Conservation (phyloP, 768 basidiomycete genomes). For the Pulveroboletus sp. region DNA sequence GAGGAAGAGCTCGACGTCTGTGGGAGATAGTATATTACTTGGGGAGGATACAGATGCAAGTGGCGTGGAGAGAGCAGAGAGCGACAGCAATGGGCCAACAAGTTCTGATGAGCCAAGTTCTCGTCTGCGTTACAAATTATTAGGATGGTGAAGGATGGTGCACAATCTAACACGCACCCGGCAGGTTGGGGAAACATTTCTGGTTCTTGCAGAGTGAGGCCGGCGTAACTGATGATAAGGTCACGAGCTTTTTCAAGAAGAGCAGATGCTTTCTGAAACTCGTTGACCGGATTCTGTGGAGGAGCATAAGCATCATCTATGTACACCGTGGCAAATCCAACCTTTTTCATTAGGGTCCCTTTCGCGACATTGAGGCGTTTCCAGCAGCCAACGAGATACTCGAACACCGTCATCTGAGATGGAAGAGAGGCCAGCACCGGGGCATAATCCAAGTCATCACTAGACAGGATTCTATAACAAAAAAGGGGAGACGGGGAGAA, state of each 20-base stretch:
- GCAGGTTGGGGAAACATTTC: constrained; percentile 91
- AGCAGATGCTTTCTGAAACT: constrained; percentile 56
- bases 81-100: constrained; percentile 72
- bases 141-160: neutral
- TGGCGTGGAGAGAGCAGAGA: constrained; percentile 67
- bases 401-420: constrained; percentile 74
- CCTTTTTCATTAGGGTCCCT: constrained; percentile 62
- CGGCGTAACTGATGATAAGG: constrained; percentile 84
- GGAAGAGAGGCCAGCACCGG: constrained; percentile 77
- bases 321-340: constrained; percentile 17
- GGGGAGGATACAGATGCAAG: constrained; percentile 48
- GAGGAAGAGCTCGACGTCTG: constrained; percentile 77
- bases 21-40: constrained; percentile 52
- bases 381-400: constrained; percentile 91
- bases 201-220: constrained; percentile 86
- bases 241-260: constrained; percentile 78
- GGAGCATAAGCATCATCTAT: constrained; percentile 34
- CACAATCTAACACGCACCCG: constrained; percentile 45
- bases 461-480: constrained; percentile 24
- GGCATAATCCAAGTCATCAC: constrained; percentile 74
- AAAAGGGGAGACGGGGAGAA: constrained; percentile 3
- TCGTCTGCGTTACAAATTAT: constrained; percentile 47
- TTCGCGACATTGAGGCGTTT: constrained; percentile 69
- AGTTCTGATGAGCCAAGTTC: constrained; percentile 77
- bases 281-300: constrained; percentile 50